phyloP scores from a whole-genome alignment of 2,329 filamentous ascomycete genomes.

The Thielaviopsis ethacetica region DNA sequence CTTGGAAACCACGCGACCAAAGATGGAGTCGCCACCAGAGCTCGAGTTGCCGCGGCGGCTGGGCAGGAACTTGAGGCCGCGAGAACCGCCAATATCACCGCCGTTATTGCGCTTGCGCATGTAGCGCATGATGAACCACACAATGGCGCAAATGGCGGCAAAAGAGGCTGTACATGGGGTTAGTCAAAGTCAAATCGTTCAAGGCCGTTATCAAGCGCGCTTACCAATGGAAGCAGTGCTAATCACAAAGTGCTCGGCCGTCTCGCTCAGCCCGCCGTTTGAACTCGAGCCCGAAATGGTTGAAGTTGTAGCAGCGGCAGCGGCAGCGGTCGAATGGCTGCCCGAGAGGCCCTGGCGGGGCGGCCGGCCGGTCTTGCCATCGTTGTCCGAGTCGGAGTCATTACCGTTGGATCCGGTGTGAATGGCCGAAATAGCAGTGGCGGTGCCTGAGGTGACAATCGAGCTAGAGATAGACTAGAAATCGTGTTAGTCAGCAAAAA shows the following conservation, averaged over 20 bases:
- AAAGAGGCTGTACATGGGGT: background rate
- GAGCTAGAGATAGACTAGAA: background rate
- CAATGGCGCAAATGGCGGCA: constrained; percentile 1
- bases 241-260: constrained; percentile 9
- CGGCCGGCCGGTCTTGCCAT: background rate
- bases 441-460: constrained; percentile 1
- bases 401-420: background rate
- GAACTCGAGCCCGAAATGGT: background rate
- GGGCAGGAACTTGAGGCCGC: background rate
- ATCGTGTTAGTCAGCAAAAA: background rate
- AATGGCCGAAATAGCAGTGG: background rate
- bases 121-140: constrained; percentile 9
- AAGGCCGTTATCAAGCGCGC: background rate
- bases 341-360: background rate
- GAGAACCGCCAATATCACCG: background rate
- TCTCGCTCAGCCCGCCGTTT: background rate
- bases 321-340: background rate
- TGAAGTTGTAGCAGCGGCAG: background rate
- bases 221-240: constrained; percentile 8
- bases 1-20: background rate
- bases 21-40: background rate
- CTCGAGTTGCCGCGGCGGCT: background rate
- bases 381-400: background rate
- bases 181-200: background rate
- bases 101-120: background rate